Conservation (phyloP, 495 filamentous ascomycete genomes). For the Penicillium manginii region DNA sequence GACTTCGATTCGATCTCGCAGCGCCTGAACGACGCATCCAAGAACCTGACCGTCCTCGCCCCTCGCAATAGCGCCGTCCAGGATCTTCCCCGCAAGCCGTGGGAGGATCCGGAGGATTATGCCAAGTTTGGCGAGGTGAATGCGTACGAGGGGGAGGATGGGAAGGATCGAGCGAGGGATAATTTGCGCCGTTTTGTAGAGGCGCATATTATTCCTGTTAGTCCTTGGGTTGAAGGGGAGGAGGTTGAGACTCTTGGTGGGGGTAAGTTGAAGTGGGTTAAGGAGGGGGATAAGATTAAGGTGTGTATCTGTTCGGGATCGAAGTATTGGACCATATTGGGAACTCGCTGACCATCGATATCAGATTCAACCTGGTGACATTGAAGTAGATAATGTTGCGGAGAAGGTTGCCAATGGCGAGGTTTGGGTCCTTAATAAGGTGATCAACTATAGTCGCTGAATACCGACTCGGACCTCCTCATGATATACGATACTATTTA, state of each 20-base stretch:
- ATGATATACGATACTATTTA: slow-evolving; percentile 11
- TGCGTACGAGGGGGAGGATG: slow-evolving; percentile 79
- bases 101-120: slow-evolving; percentile 90
- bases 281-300: slow-evolving; percentile 69
- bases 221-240: slow-evolving; percentile 79
- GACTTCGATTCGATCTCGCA: slow-evolving; percentile 73
- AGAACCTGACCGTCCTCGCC: slow-evolving; percentile 89
- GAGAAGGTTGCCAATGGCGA: slow-evolving; percentile 83
- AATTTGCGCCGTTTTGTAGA: slow-evolving; percentile 88
- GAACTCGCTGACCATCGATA: slow-evolving; percentile 14
- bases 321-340: not conserved
- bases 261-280: slow-evolving; percentile 79
- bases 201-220: slow-evolving; percentile 76
- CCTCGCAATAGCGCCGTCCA: slow-evolving; percentile 83
- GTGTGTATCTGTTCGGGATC: slow-evolving; percentile 50
- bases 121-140: slow-evolving; percentile 63
- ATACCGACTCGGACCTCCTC: slow-evolving; percentile 1
- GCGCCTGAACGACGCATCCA: slow-evolving; percentile 67
- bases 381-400: slow-evolving; percentile 72
- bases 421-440: slow-evolving; percentile 73
- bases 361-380: slow-evolving; percentile 78
- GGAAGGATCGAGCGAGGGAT: slow-evolving; percentile 74
- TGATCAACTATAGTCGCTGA: slow-evolving; percentile 59
- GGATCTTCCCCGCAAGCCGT: slow-evolving; percentile 83
- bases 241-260: slow-evolving; percentile 74